phyloP scores from a whole-genome alignment of 1,284 basidiomycete species.

The Cutaneotrichosporon dermatis region DNA sequence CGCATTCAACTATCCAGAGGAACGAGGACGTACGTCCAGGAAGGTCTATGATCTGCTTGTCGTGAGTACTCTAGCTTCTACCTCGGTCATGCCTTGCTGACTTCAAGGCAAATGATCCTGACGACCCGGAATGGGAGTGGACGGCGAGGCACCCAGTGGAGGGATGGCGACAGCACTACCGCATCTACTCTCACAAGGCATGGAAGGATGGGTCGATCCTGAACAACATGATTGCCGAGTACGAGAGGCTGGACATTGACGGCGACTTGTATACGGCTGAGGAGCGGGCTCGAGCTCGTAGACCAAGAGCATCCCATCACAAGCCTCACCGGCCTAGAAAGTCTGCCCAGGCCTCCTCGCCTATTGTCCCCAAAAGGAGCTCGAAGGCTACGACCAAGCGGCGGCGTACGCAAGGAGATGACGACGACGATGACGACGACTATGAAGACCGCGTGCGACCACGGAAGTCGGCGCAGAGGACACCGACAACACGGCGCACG shows the following conservation, averaged over 20 bases:
- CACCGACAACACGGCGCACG: too few relatives aligned
- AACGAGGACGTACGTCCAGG: not conserved
- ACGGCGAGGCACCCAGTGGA: not conserved
- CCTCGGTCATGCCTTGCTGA: too few relatives aligned
- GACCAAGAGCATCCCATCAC: too few relatives aligned
- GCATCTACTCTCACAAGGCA: not conserved
- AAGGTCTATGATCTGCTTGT: not conserved
- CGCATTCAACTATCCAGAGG: slow-evolving; percentile 8
- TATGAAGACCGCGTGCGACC: too few relatives aligned
- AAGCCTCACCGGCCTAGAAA: too few relatives aligned
- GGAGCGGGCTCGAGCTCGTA: not conserved
- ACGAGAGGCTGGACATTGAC: not conserved
- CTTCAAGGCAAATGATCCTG: too few relatives aligned
- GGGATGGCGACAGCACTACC: slow-evolving; percentile 6
- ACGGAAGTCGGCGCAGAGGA: too few relatives aligned
- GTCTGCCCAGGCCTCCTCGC: too few relatives aligned
- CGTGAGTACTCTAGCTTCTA: not conserved
- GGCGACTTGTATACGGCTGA: not conserved
- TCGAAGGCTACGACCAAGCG: too few relatives aligned
- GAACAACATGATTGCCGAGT: slow-evolving; percentile 1
- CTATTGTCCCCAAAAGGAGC: too few relatives aligned
- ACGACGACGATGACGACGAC: too few relatives aligned
- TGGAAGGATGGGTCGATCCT: slow-evolving; percentile 3
- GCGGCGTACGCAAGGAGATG: too few relatives aligned
- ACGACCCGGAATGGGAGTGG: not conserved